Evolutionary conservation across 2,329 filamentous ascomycete species (phyloP), one percentile per base, ranked within the genome.

Genomic region (Verticillium nonalfalfae): DNA sequence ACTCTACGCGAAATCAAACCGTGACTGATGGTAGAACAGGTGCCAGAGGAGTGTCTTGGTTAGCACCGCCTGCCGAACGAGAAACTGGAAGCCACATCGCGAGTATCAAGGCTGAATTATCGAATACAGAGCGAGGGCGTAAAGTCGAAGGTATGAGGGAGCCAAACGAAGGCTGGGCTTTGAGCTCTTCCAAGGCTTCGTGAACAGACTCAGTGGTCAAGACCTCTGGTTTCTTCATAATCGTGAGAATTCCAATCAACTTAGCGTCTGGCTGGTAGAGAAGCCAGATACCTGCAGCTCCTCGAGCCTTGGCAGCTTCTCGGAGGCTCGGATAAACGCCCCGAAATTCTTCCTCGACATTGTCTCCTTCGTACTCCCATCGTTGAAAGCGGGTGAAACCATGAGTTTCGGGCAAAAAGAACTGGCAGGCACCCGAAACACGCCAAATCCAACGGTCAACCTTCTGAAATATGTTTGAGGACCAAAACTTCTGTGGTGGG

Each of bases 361-460:
- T 55, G 18, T 11, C 57, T 14, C 21, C 59, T 1, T 61, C 38
- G 52, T 35, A 54, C 9, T 26, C 31, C 61, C 61, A 64, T 3
- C 38, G 31, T 45, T 60, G 57, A n/a, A 64, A 58, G 31, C 61
- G 61, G n/a, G 35, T 57, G 15, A 64, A 59, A 26, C 59, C 63
- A 50, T 64, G 61, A 14, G 55, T 34, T 18, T 61, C 61, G 21
- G 62, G 57, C 9, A 57, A 61, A 6, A 50, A 58, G 38, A 65
- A 65, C 56, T 58, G 60, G 56, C 62, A 59, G 4, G 62, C 63
- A 1, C 63, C 63, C 14, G 61, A 40, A 15, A 65, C 62, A 40
- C 59, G 63, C 63, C 63, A 65, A 1, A 60, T 56, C 36, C 52
- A 55, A 10, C 58, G 33, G 9, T 40, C 21, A 7, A 56, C 31